A percentile compares a stretch with the other conserved stretches of the same genome.
Evolutionary conservation across 1,284 basidiomycete species (phyloP).

Genomic region (Fistulina hepatica): DNA sequence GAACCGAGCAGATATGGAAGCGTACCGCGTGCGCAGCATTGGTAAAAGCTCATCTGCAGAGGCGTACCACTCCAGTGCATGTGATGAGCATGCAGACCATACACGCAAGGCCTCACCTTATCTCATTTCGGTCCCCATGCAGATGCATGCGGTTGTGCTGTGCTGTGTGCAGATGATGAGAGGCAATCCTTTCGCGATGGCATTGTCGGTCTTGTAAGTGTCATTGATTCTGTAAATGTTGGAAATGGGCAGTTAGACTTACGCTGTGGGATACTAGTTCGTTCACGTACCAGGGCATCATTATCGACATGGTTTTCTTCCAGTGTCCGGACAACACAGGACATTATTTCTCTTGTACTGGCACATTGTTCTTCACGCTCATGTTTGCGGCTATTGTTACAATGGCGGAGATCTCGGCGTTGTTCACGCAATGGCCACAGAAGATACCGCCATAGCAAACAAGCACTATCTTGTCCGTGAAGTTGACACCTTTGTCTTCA

Average conservation of each 20-base stretch:
- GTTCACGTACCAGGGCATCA: slow-evolving; percentile 56
- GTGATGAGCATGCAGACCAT: slow-evolving; percentile 38
- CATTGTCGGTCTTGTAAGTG: slow-evolving; percentile 20
- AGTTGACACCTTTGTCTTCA: too few species aligned
- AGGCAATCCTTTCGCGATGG: slow-evolving; percentile 38
- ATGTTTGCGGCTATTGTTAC: slow-evolving; percentile 42
- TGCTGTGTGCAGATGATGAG: slow-evolving; percentile 58
- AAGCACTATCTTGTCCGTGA: too few species aligned
- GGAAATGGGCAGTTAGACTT: too few species aligned
- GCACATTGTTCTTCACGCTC: slow-evolving; percentile 57
- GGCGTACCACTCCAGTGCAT: slow-evolving; percentile 39
- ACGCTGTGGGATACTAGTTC: slow-evolving; percentile 26
- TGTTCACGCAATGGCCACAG: slow-evolving; percentile 66
- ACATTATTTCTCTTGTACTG: slow-evolving; percentile 74
- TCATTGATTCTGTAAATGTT: too few species aligned
- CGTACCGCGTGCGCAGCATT: slow-evolving; percentile 28
- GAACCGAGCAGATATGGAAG: slow-evolving; percentile 27
- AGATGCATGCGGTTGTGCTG: slow-evolving; percentile 54
- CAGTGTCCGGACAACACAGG: slow-evolving; percentile 47
- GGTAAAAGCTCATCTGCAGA: slow-evolving; percentile 25
- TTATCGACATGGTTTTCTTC: slow-evolving; percentile 71
- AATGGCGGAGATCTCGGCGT: slow-evolving; percentile 67
- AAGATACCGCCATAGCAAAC: too few species aligned
- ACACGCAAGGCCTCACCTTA: slow-evolving; percentile 29
- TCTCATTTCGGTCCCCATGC: slow-evolving; percentile 43